These are phyloP conservation scores for Sporothrix variecibatus DNA, from an alignment of 2,329 filamentous ascomycete species.

Conservation along the genomic window DNA sequence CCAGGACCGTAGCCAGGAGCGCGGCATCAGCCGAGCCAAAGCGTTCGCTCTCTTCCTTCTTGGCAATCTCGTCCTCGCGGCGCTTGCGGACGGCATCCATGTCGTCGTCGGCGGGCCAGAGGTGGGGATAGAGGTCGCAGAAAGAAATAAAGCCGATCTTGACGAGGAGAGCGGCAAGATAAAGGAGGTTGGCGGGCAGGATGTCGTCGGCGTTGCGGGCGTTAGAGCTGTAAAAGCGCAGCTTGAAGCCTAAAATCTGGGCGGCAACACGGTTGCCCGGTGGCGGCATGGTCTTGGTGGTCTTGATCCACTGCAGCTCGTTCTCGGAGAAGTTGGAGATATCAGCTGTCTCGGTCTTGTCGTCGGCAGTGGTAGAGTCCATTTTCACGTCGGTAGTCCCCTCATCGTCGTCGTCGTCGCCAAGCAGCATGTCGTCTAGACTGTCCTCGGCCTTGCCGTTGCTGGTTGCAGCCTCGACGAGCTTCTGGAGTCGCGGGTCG, in stretches of 20 bases:
- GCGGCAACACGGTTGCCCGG: constrained; percentile 88
- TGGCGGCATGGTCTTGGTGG: constrained; percentile 80
- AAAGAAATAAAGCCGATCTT: constrained; percentile 97
- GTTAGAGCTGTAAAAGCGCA: constrained; percentile 87
- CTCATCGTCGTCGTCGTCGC: constrained; percentile 32
- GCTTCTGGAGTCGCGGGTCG: constrained; percentile 55
- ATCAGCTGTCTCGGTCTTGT: constrained; percentile 41
- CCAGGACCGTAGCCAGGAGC: constrained; percentile 79
- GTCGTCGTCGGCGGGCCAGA: constrained; percentile 79
- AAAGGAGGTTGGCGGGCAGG: constrained; percentile 89
- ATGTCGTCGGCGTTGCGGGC: constrained; percentile 71
- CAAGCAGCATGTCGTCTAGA: constrained; percentile 33
- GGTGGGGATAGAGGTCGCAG: constrained; percentile 84
- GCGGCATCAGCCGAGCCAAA: constrained; percentile 78
- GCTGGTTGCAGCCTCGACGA: constrained; percentile 40
- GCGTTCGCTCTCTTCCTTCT: constrained; percentile 70
- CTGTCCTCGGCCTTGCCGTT: constrained; percentile 33
- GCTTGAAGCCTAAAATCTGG: constrained; percentile 93
- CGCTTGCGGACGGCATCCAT: constrained; percentile 75
- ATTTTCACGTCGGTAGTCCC: constrained; percentile 53
- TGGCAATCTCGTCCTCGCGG: constrained; percentile 73
- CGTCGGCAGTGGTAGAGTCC: constrained; percentile 39
- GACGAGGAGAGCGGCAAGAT: constrained; percentile 86
- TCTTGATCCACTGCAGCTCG: constrained; percentile 72
- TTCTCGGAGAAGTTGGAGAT: constrained; percentile 43